These are phyloP conservation scores for Aurinia saxatilis DNA, from an alignment of 345 rosid species.

Conservation along the genomic window DNA sequence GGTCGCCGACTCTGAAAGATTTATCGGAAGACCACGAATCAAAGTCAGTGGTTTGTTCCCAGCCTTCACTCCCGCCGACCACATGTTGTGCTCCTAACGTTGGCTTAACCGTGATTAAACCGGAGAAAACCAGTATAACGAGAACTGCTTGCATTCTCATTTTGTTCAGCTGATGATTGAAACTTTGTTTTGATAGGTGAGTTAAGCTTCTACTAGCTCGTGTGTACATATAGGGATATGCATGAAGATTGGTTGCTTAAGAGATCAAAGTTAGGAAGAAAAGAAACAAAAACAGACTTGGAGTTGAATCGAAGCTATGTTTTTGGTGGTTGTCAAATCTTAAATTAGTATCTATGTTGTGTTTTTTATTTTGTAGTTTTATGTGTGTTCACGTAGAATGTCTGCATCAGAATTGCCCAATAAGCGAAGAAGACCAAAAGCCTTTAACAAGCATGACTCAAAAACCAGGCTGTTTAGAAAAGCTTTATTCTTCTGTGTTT, in stretches of 20 bases:
- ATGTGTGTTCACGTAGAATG: constrained; percentile 7
- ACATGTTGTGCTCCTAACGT: constrained; percentile 48
- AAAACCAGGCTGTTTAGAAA: background rate
- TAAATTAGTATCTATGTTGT: background rate
- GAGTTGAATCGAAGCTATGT: constrained; percentile 58
- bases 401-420: constrained; percentile 24
- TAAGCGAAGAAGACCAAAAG: constrained; percentile 5
- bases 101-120: constrained; percentile 24
- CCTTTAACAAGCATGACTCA: background rate
- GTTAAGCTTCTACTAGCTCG: constrained; percentile 1
- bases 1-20: constrained; percentile 79
- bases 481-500: background rate
- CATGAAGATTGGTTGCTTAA: constrained; percentile 14
- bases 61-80: constrained; percentile 91
- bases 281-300: constrained; percentile 38
- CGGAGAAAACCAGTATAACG: constrained; percentile 30
- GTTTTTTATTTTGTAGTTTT: background rate
- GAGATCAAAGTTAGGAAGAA: constrained; percentile 6
- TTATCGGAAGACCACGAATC: constrained; percentile 58
- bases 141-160: constrained; percentile 30
- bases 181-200: background rate
- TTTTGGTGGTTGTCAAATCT: constrained; percentile 21
- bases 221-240: constrained; percentile 16
- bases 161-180: background rate
- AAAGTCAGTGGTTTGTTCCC: constrained; percentile 75